Evolutionary conservation across 2,329 filamentous ascomycete species (phyloP).

Genomic region (Epichloe gansuensis): DNA sequence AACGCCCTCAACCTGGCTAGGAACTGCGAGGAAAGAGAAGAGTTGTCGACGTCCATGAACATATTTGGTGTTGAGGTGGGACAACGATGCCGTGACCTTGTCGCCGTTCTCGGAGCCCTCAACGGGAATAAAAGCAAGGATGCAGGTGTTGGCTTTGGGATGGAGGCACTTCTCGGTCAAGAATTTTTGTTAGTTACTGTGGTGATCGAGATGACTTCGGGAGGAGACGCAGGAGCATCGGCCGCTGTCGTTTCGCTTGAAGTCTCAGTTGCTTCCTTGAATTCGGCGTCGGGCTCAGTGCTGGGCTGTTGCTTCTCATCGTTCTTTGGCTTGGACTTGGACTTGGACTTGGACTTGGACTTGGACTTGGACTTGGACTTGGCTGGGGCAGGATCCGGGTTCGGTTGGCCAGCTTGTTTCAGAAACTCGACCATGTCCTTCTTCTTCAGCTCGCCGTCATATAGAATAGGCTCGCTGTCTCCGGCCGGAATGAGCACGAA

Average conservation of each 20-base stretch:
- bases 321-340: slow-evolving; percentile 23
- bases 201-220: slow-evolving; percentile 47
- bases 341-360: slow-evolving; percentile 25
- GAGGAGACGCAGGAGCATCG: slow-evolving; percentile 9
- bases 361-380: slow-evolving; percentile 22
- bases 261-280: slow-evolving; percentile 28
- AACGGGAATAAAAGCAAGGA: slow-evolving; percentile 59
- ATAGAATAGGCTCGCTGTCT: slow-evolving; percentile 55
- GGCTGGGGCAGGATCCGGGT: slow-evolving; percentile 52
- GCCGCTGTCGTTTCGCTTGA: slow-evolving; percentile 18
- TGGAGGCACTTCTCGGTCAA: slow-evolving; percentile 63
- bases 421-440: slow-evolving; percentile 71
- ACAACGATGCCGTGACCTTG: slow-evolving; percentile 50
- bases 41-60: slow-evolving; percentile 50
- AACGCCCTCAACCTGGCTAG: slow-evolving; percentile 31
- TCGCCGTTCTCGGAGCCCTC: slow-evolving; percentile 38
- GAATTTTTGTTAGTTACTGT: slow-evolving; percentile 49
- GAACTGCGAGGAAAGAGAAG: slow-evolving; percentile 75
- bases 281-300: slow-evolving; percentile 20
- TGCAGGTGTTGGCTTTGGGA: slow-evolving; percentile 67
- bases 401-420: slow-evolving; percentile 64
- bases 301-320: slow-evolving; percentile 12
- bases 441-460: slow-evolving; percentile 79
- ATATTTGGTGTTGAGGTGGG: slow-evolving; percentile 68
- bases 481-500: slow-evolving; percentile 68